These are phyloP conservation scores for Phytophthora brassicae DNA, from an alignment of 352 stramenopile species.

Conservation along the genomic window DNA sequence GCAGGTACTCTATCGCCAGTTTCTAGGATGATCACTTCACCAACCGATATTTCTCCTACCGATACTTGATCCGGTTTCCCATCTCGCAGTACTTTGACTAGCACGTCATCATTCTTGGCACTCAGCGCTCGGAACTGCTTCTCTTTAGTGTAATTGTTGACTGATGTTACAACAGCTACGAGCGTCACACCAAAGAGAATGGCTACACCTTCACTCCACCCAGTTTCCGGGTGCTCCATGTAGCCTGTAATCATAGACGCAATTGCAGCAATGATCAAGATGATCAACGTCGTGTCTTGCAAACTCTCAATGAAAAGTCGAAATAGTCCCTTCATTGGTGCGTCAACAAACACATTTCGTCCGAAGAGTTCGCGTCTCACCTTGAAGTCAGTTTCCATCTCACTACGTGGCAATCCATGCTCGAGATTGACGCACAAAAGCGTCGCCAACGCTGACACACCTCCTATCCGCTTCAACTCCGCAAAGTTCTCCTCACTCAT, in stretches of 20 bases:
- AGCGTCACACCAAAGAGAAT: slow-evolving; percentile 94
- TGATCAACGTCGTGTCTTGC: slow-evolving; percentile 90
- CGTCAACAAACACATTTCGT: slow-evolving; percentile 64
- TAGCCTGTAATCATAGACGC: slow-evolving; percentile 84
- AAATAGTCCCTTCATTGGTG: slow-evolving; percentile 80
- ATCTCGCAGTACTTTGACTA: slow-evolving; percentile 77
- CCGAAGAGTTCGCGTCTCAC: slow-evolving; percentile 63
- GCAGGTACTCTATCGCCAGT: slow-evolving; percentile 94
- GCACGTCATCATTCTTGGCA: slow-evolving; percentile 88
- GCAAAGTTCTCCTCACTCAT: slow-evolving; percentile 78
- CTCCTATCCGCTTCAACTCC: slow-evolving; percentile 63
- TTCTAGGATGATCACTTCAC: slow-evolving; percentile 91
- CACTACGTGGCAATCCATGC: slow-evolving; percentile 57
- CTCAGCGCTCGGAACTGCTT: slow-evolving; percentile 88
- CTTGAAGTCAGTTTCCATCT: slow-evolving; percentile 59
- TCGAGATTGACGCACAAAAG: slow-evolving; percentile 74
- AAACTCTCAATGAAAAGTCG: slow-evolving; percentile 87
- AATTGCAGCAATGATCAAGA: slow-evolving; percentile 85
- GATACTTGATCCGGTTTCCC: slow-evolving; percentile 67
- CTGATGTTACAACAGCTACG: slow-evolving; percentile 93
- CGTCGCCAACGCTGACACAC: slow-evolving; percentile 48
- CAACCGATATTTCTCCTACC: slow-evolving; percentile 76
- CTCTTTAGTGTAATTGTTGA: slow-evolving; percentile 97
- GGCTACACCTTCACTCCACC: slow-evolving; percentile 95
- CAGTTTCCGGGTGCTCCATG: slow-evolving; percentile 72